Base-by-base conservation (phyloP, 768 basidiomycete genomes). In the Kwoniella newhampshirensis region DNA sequence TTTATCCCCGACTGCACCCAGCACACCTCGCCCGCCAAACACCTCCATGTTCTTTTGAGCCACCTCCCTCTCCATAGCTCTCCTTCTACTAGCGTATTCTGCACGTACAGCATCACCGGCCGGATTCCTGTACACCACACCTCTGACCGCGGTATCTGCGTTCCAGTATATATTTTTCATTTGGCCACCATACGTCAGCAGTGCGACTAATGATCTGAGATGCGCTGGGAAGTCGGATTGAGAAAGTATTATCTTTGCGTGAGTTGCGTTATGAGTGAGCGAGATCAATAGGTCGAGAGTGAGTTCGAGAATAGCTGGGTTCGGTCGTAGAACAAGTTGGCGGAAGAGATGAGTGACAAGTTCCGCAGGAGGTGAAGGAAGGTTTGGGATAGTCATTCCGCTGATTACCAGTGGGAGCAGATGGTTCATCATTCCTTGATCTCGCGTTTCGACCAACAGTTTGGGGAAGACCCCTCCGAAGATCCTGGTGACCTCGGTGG, bases 231-330 rank as follows among this genome's bases (percentile, higher is more conserved):
- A 54, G 27, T 30, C 48, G 4, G 52, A 54, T 4, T 37, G 36
- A 4, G 62, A 45, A 2, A 81, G 78, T 40, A 91, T 75, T 15
- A 43, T 17, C 52, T 89, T 79, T 43, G 81, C 84, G 6, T 85
- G 84, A 15, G 89, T 81, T 1, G 91, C 73, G 60, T 82, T 84
- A 44, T 90, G 77, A 8, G 86, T 84, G 37, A 90, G 81, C 55
- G 82, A 82, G 63, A 81, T 81, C 51, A 94, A 78, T 0, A 86
- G 81, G 39, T 83, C 82, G 55, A 87, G 79, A 20, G 90, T 79
- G 8, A 92, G 77, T 12, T 84, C 81, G 51, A 85, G 78, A 1
- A 87, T 87, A 7, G 11, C 15, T 20, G 49, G 18, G 17, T 40
- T 32, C 1, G 56, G 56, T 17, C 56, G 56, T 11, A 75, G 63